These are phyloP conservation scores for Colletotrichum sublineola DNA, from an alignment of 2,329 filamentous ascomycete species.

Conservation along the genomic window DNA sequence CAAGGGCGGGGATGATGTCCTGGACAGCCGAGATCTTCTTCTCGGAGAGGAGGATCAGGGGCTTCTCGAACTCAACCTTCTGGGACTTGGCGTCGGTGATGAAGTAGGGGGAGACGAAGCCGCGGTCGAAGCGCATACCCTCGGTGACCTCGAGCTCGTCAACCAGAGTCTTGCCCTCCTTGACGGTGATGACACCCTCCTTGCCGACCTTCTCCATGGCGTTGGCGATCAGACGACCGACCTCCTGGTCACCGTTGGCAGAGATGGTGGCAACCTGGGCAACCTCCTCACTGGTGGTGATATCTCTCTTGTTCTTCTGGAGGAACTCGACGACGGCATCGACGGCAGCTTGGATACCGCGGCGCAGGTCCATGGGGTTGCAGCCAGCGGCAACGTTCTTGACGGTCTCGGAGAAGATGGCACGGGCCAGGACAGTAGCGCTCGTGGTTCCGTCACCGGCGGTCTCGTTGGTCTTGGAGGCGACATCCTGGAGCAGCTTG, in stretches of 20 bases:
- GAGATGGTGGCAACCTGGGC: conserved; percentile 98
- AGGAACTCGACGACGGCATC: conserved; percentile 95
- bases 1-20: conserved; percentile 97
- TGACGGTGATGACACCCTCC: conserved; percentile 99
- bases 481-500: conserved; percentile 95
- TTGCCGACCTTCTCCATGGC: conserved; percentile 99
- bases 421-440: conserved; percentile 94
- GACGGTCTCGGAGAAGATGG: conserved; percentile 99
- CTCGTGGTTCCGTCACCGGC: conserved; percentile 99
- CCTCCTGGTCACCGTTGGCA: conserved; percentile 95
- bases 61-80: conserved; percentile 99
- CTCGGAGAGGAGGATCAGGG: conserved; percentile 96
- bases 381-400: conserved; percentile 99
- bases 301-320: conserved; percentile 95
- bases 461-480: conserved; percentile 98
- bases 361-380: conserved; percentile 99
- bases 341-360: conserved; percentile 96
- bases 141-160: conserved; percentile 99
- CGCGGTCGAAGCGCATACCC: conserved; percentile 99
- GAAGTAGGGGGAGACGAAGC: conserved; percentile 99
- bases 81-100: conserved; percentile 99
- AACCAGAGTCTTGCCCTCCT: conserved; percentile 98
- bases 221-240: conserved; percentile 94
- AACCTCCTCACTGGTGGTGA: conserved; percentile 97
- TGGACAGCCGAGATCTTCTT: conserved; percentile 99